Conservation (phyloP, 2,329 filamentous ascomycete genomes). For the Cercospora citrullina region DNA sequence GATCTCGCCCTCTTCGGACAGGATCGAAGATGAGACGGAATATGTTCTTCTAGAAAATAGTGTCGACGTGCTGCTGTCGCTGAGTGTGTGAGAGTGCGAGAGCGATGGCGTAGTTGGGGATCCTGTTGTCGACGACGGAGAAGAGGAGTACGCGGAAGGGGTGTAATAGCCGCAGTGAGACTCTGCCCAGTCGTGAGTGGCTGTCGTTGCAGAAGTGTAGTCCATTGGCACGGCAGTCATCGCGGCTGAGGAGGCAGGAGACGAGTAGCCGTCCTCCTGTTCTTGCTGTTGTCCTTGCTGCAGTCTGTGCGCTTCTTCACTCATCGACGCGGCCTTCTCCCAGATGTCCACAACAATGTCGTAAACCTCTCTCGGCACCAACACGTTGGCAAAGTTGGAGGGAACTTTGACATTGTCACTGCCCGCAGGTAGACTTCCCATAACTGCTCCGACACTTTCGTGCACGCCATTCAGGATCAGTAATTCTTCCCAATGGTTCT, state of each 20-base stretch:
- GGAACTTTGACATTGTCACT: neutral
- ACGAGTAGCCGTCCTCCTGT: neutral
- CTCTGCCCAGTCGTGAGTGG: neutral
- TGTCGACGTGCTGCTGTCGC: neutral
- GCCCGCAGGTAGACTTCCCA: conserved; percentile 4
- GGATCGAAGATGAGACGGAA: neutral
- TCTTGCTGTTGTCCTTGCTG: neutral
- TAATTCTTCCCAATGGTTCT: conserved; percentile 11
- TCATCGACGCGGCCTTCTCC: neutral
- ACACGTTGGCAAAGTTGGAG: conserved; percentile 6
- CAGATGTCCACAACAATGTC: neutral
- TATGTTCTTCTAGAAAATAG: neutral
- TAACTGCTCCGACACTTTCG: neutral
- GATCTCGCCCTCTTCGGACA: neutral
- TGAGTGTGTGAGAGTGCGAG: neutral
- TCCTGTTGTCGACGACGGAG: neutral
- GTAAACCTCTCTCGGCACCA: neutral
- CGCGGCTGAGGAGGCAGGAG: neutral
- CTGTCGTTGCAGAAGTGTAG: neutral
- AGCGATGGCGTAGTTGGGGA: neutral
- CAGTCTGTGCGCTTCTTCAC: neutral
- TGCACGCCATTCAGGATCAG: conserved; percentile 4
- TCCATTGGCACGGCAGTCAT: neutral
- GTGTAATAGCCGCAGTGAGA: neutral
- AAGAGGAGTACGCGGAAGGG: neutral